Conservation (phyloP, 2,329 filamentous ascomycete species). For the Cladorrhinum sp. region DNA sequence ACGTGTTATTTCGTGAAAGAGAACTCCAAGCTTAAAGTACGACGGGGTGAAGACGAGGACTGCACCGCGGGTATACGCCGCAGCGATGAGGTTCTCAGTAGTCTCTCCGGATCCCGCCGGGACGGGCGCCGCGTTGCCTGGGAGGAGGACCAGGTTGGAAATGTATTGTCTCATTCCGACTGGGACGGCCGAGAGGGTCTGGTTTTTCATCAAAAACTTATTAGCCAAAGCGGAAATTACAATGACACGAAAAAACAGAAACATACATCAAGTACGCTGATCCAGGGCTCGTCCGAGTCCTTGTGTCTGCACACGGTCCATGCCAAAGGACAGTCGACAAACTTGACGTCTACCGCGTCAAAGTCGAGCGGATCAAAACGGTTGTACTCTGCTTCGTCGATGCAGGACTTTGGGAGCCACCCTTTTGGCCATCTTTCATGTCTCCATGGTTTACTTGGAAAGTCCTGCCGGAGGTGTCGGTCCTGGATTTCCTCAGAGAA, state of each 20-base stretch:
- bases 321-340: slow-evolving; percentile 13
- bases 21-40: slow-evolving; percentile 19
- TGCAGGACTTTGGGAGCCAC: slow-evolving; percentile 16
- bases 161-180: slow-evolving; percentile 23
- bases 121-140: not conserved
- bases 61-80: slow-evolving; percentile 18
- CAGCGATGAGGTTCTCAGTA: not conserved
- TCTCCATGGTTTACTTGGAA: not conserved
- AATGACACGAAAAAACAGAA: not conserved
- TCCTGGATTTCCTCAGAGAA: slow-evolving; percentile 16
- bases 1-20: slow-evolving; percentile 22
- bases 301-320: slow-evolving; percentile 21
- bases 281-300: slow-evolving; percentile 10
- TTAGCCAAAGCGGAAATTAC: not conserved
- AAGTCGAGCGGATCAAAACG: slow-evolving; percentile 11
- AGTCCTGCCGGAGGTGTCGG: slow-evolving; percentile 4
- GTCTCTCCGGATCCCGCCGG: not conserved
- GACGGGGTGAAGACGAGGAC: slow-evolving; percentile 11
- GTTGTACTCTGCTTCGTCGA: slow-evolving; percentile 15
- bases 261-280: slow-evolving; percentile 9
- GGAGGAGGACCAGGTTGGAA: slow-evolving; percentile 16
- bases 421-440: slow-evolving; percentile 2
- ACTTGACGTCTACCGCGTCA: slow-evolving; percentile 16
- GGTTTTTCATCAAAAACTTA: not conserved
- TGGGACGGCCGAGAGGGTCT: slow-evolving; percentile 26